A percentile compares a stretch with the other conserved stretches of the same genome.
phyloP scores from a whole-genome alignment of 148 eudicot species.

The Silene uniflora region DNA sequence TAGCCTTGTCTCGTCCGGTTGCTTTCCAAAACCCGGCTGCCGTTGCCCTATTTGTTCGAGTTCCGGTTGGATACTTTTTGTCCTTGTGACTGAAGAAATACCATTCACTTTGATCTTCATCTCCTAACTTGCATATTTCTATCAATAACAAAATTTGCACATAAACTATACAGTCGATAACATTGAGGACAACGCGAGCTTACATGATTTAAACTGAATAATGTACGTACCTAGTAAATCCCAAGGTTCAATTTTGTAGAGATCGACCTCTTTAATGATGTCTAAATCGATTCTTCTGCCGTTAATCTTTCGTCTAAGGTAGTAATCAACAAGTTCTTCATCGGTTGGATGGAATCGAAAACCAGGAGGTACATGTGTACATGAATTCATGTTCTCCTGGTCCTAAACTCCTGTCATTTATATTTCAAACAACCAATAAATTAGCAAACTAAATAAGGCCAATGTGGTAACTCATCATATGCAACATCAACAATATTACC shows the following conservation, averaged over 20 bases:
- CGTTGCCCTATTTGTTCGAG: conserved; percentile 85
- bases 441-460: no score
- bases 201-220: neutral
- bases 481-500: neutral
- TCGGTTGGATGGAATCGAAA: conserved; percentile 84
- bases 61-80: conserved; percentile 87
- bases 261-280: conserved; percentile 78
- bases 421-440: neutral
- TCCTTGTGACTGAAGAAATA: conserved; percentile 92
- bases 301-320: conserved; percentile 62
- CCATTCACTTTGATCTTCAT: conserved; percentile 79
- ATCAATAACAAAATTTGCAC: neutral
- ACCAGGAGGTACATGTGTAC: conserved; percentile 76
- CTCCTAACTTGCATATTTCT: conserved; percentile 72
- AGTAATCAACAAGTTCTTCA: conserved; percentile 85
- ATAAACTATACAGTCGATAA: neutral
- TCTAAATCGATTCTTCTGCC: conserved; percentile 54
- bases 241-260: conserved; percentile 87
- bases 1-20: conserved; percentile 83
- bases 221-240: conserved; percentile 62
- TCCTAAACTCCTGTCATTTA: conserved; percentile 8
- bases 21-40: conserved; percentile 91
- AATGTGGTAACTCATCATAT: no score
- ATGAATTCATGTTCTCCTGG: conserved; percentile 36
- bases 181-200: neutral